Evolutionary conservation across 768 basidiomycete genomes (phyloP), one percentile per base, ranked within the genome.

Genomic region (Lepiota venenata): DNA sequence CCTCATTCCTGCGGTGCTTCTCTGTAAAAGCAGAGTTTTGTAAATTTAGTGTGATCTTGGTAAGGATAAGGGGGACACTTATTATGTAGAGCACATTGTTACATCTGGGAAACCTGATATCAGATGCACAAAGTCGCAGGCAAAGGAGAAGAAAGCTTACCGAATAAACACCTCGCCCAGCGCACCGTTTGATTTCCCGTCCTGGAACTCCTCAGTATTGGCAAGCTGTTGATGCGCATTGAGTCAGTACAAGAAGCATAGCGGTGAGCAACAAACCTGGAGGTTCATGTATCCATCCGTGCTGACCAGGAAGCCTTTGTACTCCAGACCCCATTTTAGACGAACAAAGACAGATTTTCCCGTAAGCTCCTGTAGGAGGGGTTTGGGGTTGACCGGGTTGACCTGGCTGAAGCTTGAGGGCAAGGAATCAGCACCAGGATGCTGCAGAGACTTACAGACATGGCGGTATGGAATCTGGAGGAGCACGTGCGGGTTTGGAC

Each of bases 261-360:
- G 37, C 48, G 7, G 16, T 10, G 50, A 47, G 32, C 56, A 35
- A 68, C 75, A 56, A 63, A 92, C 96, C 79, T 99, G 97, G 44
- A 99, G 83, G 70, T 99, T 99, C 97, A 98, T 98, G 75, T 97
- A 99, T 11, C 93, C 93, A 71, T 99, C 97, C 6, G 97, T 98
- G 65, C 92, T 95, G 61, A 99, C 97, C 59, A 99, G 81, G 76
- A 97, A 99, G 40, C 97, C 97, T 76, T 94, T 97, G 80, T 98
- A 98, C 67, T 98, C 94, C 47, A 98, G 80, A 58, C 97, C 97
- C 97, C 97, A 99, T 76, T 99, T 99, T 65, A 99, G 83, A 56
- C 85, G 84, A 58, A 98, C 97, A 65, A 85, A 91, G 42, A 98
- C 92, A 37, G 89, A 87, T 77, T 99, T 98, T 59, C 97, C 97